phyloP scores from a whole-genome alignment of 352 stramenopile genomes.

The Pythium aphanidermatum region DNA sequence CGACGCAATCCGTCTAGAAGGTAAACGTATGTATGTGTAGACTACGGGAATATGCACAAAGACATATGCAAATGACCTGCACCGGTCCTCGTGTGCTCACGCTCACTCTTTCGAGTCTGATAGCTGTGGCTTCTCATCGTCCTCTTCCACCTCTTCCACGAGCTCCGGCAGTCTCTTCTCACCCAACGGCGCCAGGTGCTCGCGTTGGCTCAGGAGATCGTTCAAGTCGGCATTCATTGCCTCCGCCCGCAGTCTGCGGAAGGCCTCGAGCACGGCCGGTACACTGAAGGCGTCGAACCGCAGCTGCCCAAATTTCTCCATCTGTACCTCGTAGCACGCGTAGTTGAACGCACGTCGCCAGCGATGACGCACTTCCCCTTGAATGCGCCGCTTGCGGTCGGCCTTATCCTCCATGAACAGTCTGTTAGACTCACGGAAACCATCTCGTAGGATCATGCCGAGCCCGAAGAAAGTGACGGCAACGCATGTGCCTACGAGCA shows the following conservation, averaged over 20 bases:
- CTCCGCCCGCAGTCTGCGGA: conserved; percentile 28
- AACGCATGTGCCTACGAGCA: conserved; percentile 60
- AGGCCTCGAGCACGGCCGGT: conserved; percentile 43
- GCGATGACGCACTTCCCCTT: conserved; percentile 25
- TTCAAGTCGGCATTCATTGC: background rate
- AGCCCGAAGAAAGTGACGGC: conserved; percentile 56
- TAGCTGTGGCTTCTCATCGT: conserved; percentile 12
- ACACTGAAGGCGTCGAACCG: conserved; percentile 45
- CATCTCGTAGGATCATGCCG: conserved; percentile 55
- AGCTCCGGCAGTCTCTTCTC: conserved; percentile 21
- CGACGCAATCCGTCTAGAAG: conserved; percentile 35
- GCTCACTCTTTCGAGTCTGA: no score
- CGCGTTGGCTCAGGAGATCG: conserved; percentile 5
- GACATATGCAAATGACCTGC: no score
- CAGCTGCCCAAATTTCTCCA: conserved; percentile 28
- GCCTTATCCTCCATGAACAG: conserved; percentile 33
- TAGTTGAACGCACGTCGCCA: conserved; percentile 57
- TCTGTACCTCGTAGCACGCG: conserved; percentile 44
- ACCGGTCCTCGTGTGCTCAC: no score
- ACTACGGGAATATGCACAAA: background rate
- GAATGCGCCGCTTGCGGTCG: conserved; percentile 34
- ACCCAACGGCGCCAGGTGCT: conserved; percentile 3
- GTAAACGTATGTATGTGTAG: background rate
- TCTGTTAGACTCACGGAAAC: conserved; percentile 34
- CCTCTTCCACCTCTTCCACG: conserved; percentile 18